These are phyloP conservation scores for Xylaria nigripes DNA, from an alignment of 495 filamentous ascomycete species.

Conservation along the genomic window DNA sequence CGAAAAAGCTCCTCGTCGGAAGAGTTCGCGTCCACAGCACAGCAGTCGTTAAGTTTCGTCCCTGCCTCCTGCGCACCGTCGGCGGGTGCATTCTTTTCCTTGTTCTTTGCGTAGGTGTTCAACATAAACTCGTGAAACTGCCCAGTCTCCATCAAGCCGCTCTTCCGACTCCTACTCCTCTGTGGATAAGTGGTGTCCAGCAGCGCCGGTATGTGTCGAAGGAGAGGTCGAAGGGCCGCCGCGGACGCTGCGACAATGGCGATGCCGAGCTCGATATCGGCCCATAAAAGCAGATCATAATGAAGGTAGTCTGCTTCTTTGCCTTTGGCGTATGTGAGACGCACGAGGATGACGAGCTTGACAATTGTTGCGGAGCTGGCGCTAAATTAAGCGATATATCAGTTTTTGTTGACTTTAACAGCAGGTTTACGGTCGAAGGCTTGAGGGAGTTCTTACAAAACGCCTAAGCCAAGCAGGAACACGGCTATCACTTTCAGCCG, in stretches of 20 bases:
- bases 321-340: conserved; percentile 14
- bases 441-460: conserved; percentile 14
- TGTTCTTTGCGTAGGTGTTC: background rate
- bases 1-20: conserved; percentile 12
- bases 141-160: conserved; percentile 9
- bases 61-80: background rate
- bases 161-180: conserved; percentile 6
- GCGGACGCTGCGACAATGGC: conserved; percentile 23
- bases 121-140: conserved; percentile 15
- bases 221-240: conserved; percentile 18
- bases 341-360: conserved; percentile 24
- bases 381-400: conserved; percentile 2
- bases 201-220: conserved; percentile 15
- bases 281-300: conserved; percentile 24
- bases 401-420: background rate
- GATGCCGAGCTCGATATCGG: conserved; percentile 24
- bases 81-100: no score
- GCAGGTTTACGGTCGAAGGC: no score
- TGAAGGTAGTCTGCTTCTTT: conserved; percentile 14
- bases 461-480: conserved; percentile 19
- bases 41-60: background rate
- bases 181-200: conserved; percentile 9
- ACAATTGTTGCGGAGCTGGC: conserved; percentile 25
- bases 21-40: background rate
- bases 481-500: conserved; percentile 19